phyloP scores from a whole-genome alignment of 2,329 filamentous ascomycete genomes.

The Phyllosticta capitalensis region DNA sequence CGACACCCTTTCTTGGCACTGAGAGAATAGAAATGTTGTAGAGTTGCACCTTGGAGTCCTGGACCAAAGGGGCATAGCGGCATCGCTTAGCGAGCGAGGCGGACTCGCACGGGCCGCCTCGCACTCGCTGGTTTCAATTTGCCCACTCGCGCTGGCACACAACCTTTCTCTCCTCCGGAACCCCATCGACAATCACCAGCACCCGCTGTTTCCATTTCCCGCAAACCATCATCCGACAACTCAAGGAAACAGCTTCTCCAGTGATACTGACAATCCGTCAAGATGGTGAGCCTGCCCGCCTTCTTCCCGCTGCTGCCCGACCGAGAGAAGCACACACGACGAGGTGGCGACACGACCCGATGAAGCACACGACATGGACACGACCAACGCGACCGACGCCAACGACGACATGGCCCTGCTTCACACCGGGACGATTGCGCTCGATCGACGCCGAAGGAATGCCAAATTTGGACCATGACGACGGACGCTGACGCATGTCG shows the following conservation, averaged over 20 bases:
- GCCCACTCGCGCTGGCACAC: neutral
- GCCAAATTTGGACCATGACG: neutral
- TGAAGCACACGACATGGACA: constrained; percentile 24
- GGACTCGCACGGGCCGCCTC: too few relatives aligned
- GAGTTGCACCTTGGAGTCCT: neutral
- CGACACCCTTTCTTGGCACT: neutral
- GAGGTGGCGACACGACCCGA: constrained; percentile 13
- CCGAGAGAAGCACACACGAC: neutral
- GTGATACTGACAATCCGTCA: constrained; percentile 27
- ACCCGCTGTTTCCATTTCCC: constrained; percentile 25
- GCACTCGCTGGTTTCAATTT: neutral
- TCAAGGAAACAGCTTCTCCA: constrained; percentile 20
- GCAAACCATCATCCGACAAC: constrained; percentile 23
- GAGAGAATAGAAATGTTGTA: too few relatives aligned
- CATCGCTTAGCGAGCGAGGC: neutral
- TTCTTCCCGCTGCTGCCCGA: constrained; percentile 9
- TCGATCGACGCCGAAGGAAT: constrained; percentile 10
- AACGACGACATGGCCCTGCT: constrained; percentile 9
- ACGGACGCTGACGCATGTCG: constrained; percentile 13
- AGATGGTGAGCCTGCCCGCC: constrained; percentile 27
- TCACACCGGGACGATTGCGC: neutral
- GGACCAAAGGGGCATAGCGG: neutral
- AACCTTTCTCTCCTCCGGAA: constrained; percentile 1
- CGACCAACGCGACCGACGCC: constrained; percentile 2
- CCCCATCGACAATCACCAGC: constrained; percentile 21